These are phyloP conservation scores for Paracamarosporium sp. DNA, from an alignment of 2,329 filamentous ascomycete genomes.

Conservation along the genomic window DNA sequence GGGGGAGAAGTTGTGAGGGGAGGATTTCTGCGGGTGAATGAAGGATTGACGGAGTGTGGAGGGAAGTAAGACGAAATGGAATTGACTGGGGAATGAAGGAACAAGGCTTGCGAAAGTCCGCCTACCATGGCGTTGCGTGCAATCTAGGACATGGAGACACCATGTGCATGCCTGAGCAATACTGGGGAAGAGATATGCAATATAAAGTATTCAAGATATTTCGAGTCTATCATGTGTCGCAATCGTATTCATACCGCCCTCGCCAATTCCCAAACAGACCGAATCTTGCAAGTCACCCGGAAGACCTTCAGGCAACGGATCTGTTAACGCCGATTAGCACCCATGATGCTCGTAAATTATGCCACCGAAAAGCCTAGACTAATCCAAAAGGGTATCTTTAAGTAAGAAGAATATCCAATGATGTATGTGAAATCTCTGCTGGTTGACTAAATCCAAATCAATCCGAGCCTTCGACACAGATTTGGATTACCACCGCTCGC, in stretches of 20 bases:
- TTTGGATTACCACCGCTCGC: no score
- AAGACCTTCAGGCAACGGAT: neutral
- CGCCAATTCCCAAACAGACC: neutral
- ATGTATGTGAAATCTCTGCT: neutral
- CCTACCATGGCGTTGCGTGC: no score
- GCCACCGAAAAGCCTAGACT: neutral
- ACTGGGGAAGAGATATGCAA: neutral
- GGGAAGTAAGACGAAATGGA: no score
- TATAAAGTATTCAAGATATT: neutral
- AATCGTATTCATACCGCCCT: neutral
- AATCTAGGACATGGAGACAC: no score
- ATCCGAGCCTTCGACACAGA: no score
- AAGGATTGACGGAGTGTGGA: no score
- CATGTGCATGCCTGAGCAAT: no score
- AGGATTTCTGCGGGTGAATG: no score
- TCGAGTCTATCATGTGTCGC: neutral
- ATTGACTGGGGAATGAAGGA: neutral
- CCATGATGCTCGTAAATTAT: neutral
- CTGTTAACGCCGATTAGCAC: neutral
- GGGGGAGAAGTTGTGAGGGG: conserved; percentile 70
- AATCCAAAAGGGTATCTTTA: neutral
- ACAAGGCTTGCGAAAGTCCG: neutral
- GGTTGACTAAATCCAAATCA: neutral
- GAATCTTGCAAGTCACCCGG: neutral
- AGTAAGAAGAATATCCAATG: neutral